Percentiles rank a stretch among this genome's conserved stretches.
These are phyloP conservation scores for Lactifluus subvellereus DNA, from an alignment of 768 basidiomycete species.

Conservation along the genomic window DNA sequence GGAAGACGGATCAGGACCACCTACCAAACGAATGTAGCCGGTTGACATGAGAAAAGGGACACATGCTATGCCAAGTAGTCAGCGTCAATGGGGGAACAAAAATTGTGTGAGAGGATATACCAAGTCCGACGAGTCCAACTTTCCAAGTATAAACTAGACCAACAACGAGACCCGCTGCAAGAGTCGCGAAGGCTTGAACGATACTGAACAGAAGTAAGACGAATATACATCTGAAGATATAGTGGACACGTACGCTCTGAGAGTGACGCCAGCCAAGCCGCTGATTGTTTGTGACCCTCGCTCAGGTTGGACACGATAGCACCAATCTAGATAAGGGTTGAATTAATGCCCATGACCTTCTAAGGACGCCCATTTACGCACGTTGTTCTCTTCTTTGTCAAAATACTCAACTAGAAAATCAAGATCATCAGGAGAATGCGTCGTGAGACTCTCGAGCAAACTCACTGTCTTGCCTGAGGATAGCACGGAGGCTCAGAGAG, in stretches of 20 bases:
- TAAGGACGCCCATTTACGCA: slow-evolving; percentile 33
- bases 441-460: background rate
- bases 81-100: background rate
- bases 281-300: slow-evolving; percentile 80
- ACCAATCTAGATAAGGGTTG: slow-evolving; percentile 48
- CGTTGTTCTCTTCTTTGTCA: slow-evolving; percentile 73
- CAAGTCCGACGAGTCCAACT: slow-evolving; percentile 75
- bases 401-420: slow-evolving; percentile 64
- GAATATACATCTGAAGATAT: slow-evolving; percentile 24
- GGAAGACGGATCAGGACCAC: slow-evolving; percentile 22
- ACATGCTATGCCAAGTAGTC: slow-evolving; percentile 40
- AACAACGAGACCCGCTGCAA: slow-evolving; percentile 61
- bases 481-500: slow-evolving; percentile 61
- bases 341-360: background rate
- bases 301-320: slow-evolving; percentile 67
- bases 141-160: slow-evolving; percentile 72
- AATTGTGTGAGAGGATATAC: slow-evolving; percentile 32
- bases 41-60: slow-evolving; percentile 59
- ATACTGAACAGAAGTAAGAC: slow-evolving; percentile 40
- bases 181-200: slow-evolving; percentile 62
- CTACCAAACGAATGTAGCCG: slow-evolving; percentile 77
- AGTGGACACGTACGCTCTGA: slow-evolving; percentile 49
- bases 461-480: slow-evolving; percentile 79
- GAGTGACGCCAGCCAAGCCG: slow-evolving; percentile 76
- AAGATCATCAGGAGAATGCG: slow-evolving; percentile 10